A percentile compares a stretch with the other conserved stretches of the same genome.
phyloP scores from a whole-genome alignment of 768 basidiomycete species.

The Dentipellis fragilis region DNA sequence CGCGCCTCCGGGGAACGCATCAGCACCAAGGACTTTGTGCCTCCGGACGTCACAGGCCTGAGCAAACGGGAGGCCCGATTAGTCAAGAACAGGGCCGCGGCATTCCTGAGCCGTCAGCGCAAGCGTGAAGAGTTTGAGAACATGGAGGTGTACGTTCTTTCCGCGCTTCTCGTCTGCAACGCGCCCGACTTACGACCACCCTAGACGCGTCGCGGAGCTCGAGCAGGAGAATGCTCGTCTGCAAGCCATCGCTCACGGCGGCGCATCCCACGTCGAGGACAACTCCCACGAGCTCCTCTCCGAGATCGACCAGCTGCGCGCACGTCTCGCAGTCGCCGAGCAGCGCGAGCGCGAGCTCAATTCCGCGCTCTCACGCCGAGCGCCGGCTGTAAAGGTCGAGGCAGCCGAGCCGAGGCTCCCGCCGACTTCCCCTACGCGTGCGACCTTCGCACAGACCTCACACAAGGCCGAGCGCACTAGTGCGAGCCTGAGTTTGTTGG shows the following conservation, averaged over 20 bases:
- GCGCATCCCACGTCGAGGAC: slow-evolving; percentile 22
- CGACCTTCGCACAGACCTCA: slow-evolving; percentile 43
- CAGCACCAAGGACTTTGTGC: slow-evolving; percentile 74
- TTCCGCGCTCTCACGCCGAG: slow-evolving; percentile 42
- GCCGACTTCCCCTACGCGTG: slow-evolving; percentile 29
- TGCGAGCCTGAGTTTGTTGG: slow-evolving; percentile 65
- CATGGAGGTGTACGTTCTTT: slow-evolving; percentile 73
- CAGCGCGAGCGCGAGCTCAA: slow-evolving; percentile 60
- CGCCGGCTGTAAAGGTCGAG: slow-evolving; percentile 43
- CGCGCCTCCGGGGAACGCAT: slow-evolving; percentile 38
- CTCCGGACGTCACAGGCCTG: slow-evolving; percentile 81
- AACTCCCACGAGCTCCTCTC: slow-evolving; percentile 31
- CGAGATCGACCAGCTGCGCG: slow-evolving; percentile 57
- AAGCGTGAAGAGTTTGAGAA: slow-evolving; percentile 88
- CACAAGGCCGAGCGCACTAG: slow-evolving; percentile 19
- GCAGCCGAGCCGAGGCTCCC: slow-evolving; percentile 40
- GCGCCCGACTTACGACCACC: not conserved
- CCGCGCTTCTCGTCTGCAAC: slow-evolving; percentile 7
- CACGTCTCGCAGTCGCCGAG: slow-evolving; percentile 52
- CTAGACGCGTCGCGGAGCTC: slow-evolving; percentile 71
- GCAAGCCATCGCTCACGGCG: slow-evolving; percentile 41
- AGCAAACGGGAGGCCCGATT: slow-evolving; percentile 86
- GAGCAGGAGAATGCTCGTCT: slow-evolving; percentile 79
- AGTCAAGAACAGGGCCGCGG: slow-evolving; percentile 87
- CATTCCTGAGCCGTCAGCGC: slow-evolving; percentile 83